Evolutionary conservation across 2,329 filamentous ascomycete genomes (phyloP), one percentile per base, ranked within the genome.

Genomic region (Aspergillus sp.): DNA sequence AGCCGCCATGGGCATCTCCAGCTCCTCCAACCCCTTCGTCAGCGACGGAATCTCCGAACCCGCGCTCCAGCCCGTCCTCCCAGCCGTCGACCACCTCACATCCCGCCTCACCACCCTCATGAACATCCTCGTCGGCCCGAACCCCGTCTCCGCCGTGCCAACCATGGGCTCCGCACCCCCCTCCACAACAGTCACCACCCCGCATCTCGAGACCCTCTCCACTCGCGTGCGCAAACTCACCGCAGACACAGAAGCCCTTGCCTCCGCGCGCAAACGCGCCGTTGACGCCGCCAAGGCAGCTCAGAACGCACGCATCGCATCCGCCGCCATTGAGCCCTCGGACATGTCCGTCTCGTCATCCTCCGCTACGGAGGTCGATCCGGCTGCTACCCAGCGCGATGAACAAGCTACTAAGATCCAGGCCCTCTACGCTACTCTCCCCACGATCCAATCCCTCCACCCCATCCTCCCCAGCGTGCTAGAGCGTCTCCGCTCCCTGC

Each of bases 361-460:
- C 25, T 66, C 68, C 12, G 66, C 70, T 10, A 72, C 91, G 85
- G 45, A 89, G 87, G 2, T 85, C 88, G 71, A 71, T 49, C 62
- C 63, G 15, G 80, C 81, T 17, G 79, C 74, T 8, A 73, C 79
- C 3, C 67, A 77, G 1, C 71, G 78, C 4, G 77, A 79, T 8
- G 92, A 96, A 68, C 90, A 96, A 69, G 84, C 88, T 43, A 84
- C 91, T 56, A 97, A 97, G 74, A 90, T 99, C 74, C 95, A 96
- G 66, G 91, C 93, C 1, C 85, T 99, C 5, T 97, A 97, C 76
- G 90, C 91, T 1, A 91, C 92, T 3, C 81, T 99, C 15, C 89
- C 92, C 1, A 95, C 91, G 0, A 95, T 99, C 60, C 92, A 97
- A 76, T 90, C 85, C 59, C 82, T 99, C 7, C 85, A 91, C 5